Percentiles rank a stretch among this genome's conserved stretches.
Conservation (phyloP, 805 yeast genomes). For the Limtongozyma cylindracea region DNA sequence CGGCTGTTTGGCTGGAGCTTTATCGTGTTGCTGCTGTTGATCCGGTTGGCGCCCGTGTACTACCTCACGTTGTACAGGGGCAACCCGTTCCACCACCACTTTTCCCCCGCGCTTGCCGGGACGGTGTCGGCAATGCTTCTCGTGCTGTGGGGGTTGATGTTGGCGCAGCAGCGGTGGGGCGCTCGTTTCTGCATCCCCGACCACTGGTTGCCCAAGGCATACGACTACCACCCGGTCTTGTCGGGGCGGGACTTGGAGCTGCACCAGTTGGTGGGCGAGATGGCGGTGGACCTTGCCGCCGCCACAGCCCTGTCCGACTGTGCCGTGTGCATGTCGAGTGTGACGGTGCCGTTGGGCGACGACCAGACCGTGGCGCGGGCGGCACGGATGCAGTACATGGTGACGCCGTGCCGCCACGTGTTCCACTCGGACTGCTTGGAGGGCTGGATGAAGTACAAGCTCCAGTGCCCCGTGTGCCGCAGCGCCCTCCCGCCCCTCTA, state of each 20-base stretch:
- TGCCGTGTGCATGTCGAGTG: conserved; percentile 55
- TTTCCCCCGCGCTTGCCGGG: conserved; percentile 22
- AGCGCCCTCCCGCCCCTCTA: conserved; percentile 62
- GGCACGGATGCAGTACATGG: conserved; percentile 23
- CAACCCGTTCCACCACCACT: conserved; percentile 52
- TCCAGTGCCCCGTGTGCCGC: conserved; percentile 90
- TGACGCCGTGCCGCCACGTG: conserved; percentile 79
- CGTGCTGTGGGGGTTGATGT: conserved; percentile 30
- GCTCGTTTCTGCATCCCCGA: conserved; percentile 70
- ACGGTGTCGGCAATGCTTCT: conserved; percentile 26
- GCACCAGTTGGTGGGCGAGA: too few species aligned
- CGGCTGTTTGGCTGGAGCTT: conserved; percentile 49
- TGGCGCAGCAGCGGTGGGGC: conserved; percentile 43
- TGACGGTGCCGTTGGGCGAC: conserved; percentile 2
- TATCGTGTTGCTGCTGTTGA: conserved; percentile 36
- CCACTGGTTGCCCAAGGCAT: conserved; percentile 51
- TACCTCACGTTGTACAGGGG: conserved; percentile 26
- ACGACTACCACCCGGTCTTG: conserved; percentile 57
- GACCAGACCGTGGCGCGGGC: conserved; percentile 1
- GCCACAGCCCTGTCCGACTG: conserved; percentile 6
- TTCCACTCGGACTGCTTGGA: conserved; percentile 81
- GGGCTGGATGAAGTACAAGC: conserved; percentile 78
- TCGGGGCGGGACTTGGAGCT: conserved; percentile 32
- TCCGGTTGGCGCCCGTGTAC: conserved; percentile 37
- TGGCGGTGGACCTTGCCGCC: conserved; percentile 19